Evolutionary conservation across 805 yeast species (phyloP).

Genomic region (Teunomyces funiuensis): DNA sequence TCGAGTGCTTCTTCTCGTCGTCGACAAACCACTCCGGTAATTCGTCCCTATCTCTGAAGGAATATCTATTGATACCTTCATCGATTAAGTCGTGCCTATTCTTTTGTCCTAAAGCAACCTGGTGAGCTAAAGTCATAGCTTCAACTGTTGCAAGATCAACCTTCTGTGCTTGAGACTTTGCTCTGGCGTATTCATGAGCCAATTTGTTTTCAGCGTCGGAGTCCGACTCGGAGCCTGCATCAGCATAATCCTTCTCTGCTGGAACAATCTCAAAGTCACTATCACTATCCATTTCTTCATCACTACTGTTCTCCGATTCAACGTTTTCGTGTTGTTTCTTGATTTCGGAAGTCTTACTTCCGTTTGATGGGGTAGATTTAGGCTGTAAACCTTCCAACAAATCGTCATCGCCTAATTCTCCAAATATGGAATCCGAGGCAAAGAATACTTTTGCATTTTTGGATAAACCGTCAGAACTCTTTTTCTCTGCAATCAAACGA

Average conservation of each 20-base stretch:
- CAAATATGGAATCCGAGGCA: conserved; percentile 41
- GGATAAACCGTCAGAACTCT: conserved; percentile 32
- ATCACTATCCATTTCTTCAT: conserved; percentile 43
- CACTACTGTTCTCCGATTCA: conserved; percentile 17
- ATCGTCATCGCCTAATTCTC: conserved; percentile 47
- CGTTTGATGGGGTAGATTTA: conserved; percentile 19
- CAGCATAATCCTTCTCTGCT: conserved; percentile 19
- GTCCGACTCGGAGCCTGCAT: conserved; percentile 39
- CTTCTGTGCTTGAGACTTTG: conserved; percentile 54
- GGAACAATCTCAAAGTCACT: conserved; percentile 46
- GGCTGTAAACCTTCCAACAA: conserved; percentile 42
- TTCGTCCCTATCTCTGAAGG: conserved; percentile 88
- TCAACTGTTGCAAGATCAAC: conserved; percentile 88
- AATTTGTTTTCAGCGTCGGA: conserved; percentile 49
- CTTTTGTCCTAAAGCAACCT: conserved; percentile 86
- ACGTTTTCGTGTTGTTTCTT: neutral
- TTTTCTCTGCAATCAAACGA: conserved; percentile 51
- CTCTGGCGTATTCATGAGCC: conserved; percentile 34
- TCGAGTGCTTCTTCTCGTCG: conserved; percentile 85
- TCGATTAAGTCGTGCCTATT: conserved; percentile 82
- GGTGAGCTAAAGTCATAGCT: conserved; percentile 98
- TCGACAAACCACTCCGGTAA: conserved; percentile 97
- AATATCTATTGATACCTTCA: conserved; percentile 88
- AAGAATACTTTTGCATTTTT: conserved; percentile 39
- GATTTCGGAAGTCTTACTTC: conserved; percentile 7